These are phyloP conservation scores for Edaphochlamys debaryana DNA, from an alignment of 139 green algal genomes.

Conservation along the genomic window DNA sequence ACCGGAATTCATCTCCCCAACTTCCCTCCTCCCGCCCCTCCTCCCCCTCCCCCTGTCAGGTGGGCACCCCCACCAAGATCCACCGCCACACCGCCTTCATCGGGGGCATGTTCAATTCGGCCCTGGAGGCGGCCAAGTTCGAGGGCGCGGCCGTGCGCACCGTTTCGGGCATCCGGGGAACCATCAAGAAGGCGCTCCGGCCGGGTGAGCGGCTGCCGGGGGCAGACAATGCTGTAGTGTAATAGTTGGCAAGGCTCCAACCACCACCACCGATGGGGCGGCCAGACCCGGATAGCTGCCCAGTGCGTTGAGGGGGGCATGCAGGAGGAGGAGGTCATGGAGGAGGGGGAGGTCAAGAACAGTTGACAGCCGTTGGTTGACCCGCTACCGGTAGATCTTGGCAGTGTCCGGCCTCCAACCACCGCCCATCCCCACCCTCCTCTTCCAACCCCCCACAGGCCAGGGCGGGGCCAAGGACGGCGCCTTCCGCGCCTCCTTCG, in stretches of 20 bases:
- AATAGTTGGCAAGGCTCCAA: not conserved
- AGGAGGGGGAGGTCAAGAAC: no score
- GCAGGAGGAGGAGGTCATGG: no score
- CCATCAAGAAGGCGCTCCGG: conserved; percentile 93
- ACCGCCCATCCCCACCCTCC: no score
- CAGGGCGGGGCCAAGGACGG: conserved; percentile 75
- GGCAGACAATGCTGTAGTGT: not conserved
- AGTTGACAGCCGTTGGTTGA: no score
- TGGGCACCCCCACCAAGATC: conserved; percentile 89
- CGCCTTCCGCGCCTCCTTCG: conserved; percentile 79
- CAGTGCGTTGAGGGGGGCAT: no score
- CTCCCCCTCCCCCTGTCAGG: conserved; percentile 54
- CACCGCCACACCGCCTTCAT: conserved; percentile 95
- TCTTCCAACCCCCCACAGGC: not conserved
- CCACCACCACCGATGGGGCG: no score
- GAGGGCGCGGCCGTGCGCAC: conserved; percentile 89
- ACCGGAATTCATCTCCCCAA: no score
- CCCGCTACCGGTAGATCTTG: no score
- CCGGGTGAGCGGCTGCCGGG: conserved; percentile 18
- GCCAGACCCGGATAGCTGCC: no score
- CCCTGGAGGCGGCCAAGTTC: conserved; percentile 65
- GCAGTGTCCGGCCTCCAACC: no score
- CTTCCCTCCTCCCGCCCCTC: no score
- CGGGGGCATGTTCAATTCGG: conserved; percentile 93
- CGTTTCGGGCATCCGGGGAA: conserved; percentile 94